A percentile compares a stretch with the other conserved stretches of the same genome.
These are phyloP conservation scores for Quillaja saponaria DNA, from an alignment of 306 rosid genomes.

Conservation along the genomic window DNA sequence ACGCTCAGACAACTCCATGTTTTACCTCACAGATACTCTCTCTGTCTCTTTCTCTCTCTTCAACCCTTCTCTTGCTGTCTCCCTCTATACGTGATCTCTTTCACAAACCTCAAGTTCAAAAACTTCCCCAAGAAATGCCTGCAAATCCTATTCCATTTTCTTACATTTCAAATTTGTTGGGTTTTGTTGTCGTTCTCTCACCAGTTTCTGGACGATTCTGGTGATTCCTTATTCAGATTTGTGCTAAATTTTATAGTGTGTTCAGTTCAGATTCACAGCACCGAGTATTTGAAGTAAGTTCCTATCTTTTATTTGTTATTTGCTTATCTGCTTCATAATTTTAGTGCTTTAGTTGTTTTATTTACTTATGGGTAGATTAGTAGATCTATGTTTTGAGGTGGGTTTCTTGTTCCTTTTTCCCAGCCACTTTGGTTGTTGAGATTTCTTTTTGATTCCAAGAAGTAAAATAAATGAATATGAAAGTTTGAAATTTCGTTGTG, in stretches of 20 bases:
- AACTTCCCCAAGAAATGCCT: constrained; percentile 45
- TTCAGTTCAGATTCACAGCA: constrained; percentile 58
- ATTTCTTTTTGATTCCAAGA: constrained; percentile 38
- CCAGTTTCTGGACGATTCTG: constrained; percentile 31
- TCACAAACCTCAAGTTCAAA: constrained; percentile 50
- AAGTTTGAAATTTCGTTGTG: constrained; percentile 36
- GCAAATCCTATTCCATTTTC: constrained; percentile 41
- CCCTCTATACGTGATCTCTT: constrained; percentile 63
- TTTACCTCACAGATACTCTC: constrained; percentile 18
- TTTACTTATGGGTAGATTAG: constrained; percentile 28
- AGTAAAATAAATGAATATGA: constrained; percentile 20
- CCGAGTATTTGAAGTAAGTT: constrained; percentile 50
- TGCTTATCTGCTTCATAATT: constrained; percentile 34
- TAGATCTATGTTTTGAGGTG: constrained; percentile 66
- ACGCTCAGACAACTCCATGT: constrained; percentile 47
- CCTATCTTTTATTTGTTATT: constrained; percentile 28
- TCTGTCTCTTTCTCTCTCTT: background rate
- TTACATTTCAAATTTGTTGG: constrained; percentile 44
- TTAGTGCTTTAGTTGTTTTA: constrained; percentile 38
- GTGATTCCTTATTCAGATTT: constrained; percentile 54
- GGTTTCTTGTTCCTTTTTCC: constrained; percentile 14
- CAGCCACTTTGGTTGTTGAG: constrained; percentile 35
- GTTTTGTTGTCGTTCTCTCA: constrained; percentile 35
- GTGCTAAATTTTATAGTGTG: constrained; percentile 34
- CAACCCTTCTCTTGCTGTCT: constrained; percentile 21